phyloP scores from a whole-genome alignment of 2,329 filamentous ascomycete genomes.

The Camptophora hylomeconis region DNA sequence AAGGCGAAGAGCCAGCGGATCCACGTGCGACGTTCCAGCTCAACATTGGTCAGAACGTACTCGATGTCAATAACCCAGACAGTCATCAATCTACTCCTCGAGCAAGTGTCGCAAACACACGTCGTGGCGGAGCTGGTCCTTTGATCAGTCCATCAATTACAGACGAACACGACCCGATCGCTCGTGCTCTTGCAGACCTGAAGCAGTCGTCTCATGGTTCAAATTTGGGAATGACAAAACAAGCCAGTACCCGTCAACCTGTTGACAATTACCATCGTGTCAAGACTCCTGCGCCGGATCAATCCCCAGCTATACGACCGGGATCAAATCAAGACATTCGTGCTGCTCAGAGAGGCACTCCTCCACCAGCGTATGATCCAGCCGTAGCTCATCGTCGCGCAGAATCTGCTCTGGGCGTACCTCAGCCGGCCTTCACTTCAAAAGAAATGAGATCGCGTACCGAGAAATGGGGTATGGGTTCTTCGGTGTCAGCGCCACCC shows the following conservation, averaged over 20 bases:
- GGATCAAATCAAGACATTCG: slow-evolving; percentile 31
- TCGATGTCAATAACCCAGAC: slow-evolving; percentile 75
- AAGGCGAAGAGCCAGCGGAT: slow-evolving; percentile 76
- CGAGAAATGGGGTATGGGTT: slow-evolving; percentile 53
- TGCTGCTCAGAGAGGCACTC: slow-evolving; percentile 56
- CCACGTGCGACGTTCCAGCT: slow-evolving; percentile 85
- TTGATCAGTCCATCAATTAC: slow-evolving; percentile 21
- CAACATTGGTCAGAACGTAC: slow-evolving; percentile 91
- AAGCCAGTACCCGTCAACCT: slow-evolving; percentile 71
- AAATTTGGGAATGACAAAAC: slow-evolving; percentile 55
- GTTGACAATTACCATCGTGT: slow-evolving; percentile 94
- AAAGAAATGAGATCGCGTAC: slow-evolving; percentile 93
- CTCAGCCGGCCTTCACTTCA: slow-evolving; percentile 81
- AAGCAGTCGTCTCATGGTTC: slow-evolving; percentile 36
- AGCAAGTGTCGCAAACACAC: slow-evolving; percentile 25
- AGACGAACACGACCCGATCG: slow-evolving; percentile 72
- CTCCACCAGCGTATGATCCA: slow-evolving; percentile 82
- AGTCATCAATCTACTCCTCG: slow-evolving; percentile 35
- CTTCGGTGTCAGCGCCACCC: slow-evolving; percentile 7
- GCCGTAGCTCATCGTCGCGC: slow-evolving; percentile 5
- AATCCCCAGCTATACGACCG: slow-evolving; percentile 21
- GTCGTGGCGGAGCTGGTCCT: slow-evolving; percentile 10
- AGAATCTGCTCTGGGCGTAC: slow-evolving; percentile 26
- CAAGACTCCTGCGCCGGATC: slow-evolving; percentile 55
- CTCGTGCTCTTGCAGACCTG: slow-evolving; percentile 78